Evolutionary conservation across 768 basidiomycete species (phyloP), one percentile per base, ranked within the genome.

Genomic region (Nidularia sp.): DNA sequence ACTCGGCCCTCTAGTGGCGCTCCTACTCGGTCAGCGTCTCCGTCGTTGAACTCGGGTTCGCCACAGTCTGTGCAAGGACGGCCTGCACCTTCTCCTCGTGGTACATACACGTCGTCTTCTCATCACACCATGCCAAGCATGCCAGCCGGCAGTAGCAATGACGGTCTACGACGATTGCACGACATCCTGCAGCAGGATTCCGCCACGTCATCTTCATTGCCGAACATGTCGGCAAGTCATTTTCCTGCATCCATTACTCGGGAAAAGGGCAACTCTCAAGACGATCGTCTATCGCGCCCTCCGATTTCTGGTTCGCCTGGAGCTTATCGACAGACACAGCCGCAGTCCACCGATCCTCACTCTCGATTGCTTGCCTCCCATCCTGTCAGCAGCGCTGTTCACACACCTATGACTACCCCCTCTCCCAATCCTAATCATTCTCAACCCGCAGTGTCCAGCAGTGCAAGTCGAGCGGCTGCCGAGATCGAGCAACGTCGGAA

Each of bases 401-500:
- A 7, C 34, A 29, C 42, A 15, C 50, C 50, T 41, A 29, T 50
- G n/a, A 49, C 39, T 22, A 36, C 48, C 12, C 50, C 50, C n/a
- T 44, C 50, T 15, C 50, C 50, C 9, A 44, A 44, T 34, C 42
- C 41, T 13, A 15, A 34, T n/a, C n/a, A n/a, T n/a, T 6, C 44
- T 6, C 36, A 36, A 13, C 39, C 39, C 25, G 39, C 22, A 5
- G 50, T 25, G 8, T 18, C 41, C 5, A 51, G 50, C 32, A 51
- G 9, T 48, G 82, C 82, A 7, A 83, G 80, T 52, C 73, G 72
- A 36, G 78, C 73, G 47, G 82, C 81, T 4, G 73, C 76, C 68
- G 79, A 75, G 12, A 60, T 80, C 25, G 81, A 82, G 60, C 61
- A 57, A 57, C 70, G 63, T 35, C 68, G 62, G 57, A 57, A 71